Evolutionary conservation across 371 early-diverging fungal genomes (phyloP), one percentile per base, ranked within the genome.

Genomic region (Globomyces sp.): DNA sequence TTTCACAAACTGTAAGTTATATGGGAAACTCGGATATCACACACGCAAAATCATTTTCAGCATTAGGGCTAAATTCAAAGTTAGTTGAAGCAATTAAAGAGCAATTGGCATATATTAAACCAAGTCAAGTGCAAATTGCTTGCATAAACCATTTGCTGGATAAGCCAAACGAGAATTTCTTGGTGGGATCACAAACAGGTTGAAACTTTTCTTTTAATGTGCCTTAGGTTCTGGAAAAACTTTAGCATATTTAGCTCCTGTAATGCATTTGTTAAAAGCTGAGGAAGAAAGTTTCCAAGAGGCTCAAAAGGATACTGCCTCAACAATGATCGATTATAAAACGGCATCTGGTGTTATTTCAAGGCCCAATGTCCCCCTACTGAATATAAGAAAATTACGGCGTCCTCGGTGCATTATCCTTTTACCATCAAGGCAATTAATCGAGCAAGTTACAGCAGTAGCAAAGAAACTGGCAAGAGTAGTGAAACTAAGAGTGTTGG

Each of bases 371-470:
- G 24, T 24, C 24, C 24, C 24, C 24, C 24, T 24, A 24, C 24
- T 24, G 45, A 69, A 53, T 42, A 6, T 73, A 11, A 66, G 71
- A 6, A 53, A 60, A 34, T 64, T 69, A 10, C 63, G 86, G 41
- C 80, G 86, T 39, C 97, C 98, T 3, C 85, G 93, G 9, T 92
- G 94, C 4, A 72, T 99, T 62, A 80, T 99, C n/a, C 75, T 99
- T n/a, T 91, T 94, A 9, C 99, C 99, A 3, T 93, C 96, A 44
- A 90, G 95, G 51, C 96, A 99, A 67, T 80, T 99, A 47, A 93
- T 94, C 1, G 76, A 80, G 5, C 99, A 99, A 70, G 91, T 96
- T 6, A 77, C 86, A 1, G 68, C 72, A 6, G 72, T 69, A 8
- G 80, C 76, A n/a, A 82, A 82, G 59, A 37, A 90, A 69, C 72